Conservation (phyloP, 441 rosid genomes). For the Pelargonium fulgidum region DNA sequence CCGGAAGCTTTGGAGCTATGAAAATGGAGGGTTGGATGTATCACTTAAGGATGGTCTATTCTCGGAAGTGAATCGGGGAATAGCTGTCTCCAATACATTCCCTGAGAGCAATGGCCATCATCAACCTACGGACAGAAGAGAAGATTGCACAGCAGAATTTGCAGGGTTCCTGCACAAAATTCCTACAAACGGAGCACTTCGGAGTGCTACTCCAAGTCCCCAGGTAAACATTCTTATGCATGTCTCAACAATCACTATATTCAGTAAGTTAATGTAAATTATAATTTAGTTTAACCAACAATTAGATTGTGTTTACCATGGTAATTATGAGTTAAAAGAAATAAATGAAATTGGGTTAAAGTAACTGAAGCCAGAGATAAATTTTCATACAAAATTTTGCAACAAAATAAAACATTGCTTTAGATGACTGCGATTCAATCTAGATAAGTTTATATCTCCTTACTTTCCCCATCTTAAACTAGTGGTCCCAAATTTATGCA, state of each 20-base stretch:
- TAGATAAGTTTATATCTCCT: too few relatives aligned
- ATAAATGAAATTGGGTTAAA: too few relatives aligned
- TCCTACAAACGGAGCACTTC: slow-evolving; percentile 33
- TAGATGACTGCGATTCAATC: neutral
- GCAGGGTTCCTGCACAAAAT: slow-evolving; percentile 50
- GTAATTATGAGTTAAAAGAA: too few relatives aligned
- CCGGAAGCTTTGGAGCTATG: slow-evolving; percentile 56
- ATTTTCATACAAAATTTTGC: neutral
- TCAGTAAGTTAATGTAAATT: neutral
- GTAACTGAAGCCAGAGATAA: too few relatives aligned
- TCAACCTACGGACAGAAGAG: neutral
- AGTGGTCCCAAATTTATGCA: neutral
- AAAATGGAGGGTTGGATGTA: slow-evolving; percentile 64
- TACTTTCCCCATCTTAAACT: neutral
- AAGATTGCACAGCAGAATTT: slow-evolving; percentile 42
- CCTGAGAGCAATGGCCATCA: neutral
- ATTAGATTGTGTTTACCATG: too few relatives aligned
- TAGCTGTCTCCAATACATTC: slow-evolving; percentile 20
- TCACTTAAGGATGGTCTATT: slow-evolving; percentile 79
- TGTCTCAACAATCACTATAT: slow-evolving; percentile 5
- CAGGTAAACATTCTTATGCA: slow-evolving; percentile 40
- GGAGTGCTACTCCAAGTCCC: slow-evolving; percentile 69
- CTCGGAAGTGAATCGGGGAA: slow-evolving; percentile 40
- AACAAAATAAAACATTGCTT: neutral
- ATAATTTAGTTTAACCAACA: neutral